Conservation (phyloP, 148 eudicot species). For the Cornus suecica region DNA sequence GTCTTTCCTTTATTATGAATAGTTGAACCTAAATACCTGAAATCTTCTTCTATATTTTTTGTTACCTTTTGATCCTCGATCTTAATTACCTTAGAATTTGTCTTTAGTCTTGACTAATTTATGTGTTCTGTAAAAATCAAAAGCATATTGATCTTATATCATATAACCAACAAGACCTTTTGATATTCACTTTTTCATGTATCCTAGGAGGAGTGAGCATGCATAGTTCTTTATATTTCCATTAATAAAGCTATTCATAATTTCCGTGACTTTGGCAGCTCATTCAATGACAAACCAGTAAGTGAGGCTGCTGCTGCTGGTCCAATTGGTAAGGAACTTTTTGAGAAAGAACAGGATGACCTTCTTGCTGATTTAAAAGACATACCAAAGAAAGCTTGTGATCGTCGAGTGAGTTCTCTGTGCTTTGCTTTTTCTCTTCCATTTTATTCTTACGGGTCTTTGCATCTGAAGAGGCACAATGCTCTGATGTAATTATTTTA, state of each 20-base stretch:
- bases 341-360: constrained; percentile 96
- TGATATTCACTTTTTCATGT: neutral
- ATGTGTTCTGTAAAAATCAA: neutral
- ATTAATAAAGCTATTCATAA: neutral
- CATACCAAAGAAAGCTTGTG: constrained; percentile 97
- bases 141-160: neutral
- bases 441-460: neutral
- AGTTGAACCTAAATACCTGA: no score
- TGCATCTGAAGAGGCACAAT: neutral
- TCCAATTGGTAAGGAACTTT: constrained; percentile 86
- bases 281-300: constrained; percentile 95
- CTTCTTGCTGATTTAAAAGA: constrained; percentile 84
- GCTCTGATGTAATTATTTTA: neutral
- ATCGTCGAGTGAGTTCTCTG: constrained; percentile 70
- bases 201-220: neutral
- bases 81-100: neutral
- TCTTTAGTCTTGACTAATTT: neutral
- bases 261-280: constrained; percentile 36
- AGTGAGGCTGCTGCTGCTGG: constrained; percentile 53
- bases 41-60: no score
- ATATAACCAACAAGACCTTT: neutral
- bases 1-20: no score
- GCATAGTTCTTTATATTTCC: neutral
- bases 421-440: neutral
- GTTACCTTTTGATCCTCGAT: no score